phyloP scores from a whole-genome alignment of 345 rosid species.

The Pelargonium nanum region DNA sequence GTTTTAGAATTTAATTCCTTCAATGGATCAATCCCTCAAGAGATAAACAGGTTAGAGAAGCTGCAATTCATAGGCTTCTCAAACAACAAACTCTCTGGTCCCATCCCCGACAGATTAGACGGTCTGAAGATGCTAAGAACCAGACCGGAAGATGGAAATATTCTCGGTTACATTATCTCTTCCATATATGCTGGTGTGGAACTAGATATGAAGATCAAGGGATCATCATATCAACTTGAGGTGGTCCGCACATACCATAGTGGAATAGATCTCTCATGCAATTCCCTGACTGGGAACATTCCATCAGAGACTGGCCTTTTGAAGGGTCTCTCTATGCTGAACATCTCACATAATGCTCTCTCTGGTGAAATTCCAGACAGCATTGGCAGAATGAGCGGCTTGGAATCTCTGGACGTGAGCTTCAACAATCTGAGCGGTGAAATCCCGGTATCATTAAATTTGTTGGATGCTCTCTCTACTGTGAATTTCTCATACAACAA shows the following conservation, averaged over 20 bases:
- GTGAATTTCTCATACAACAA: constrained; percentile 13
- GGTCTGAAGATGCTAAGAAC: neutral
- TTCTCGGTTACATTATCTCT: neutral
- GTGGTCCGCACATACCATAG: constrained; percentile 7
- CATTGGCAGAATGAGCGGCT: constrained; percentile 11
- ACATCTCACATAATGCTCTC: constrained; percentile 10
- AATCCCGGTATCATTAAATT: constrained; percentile 9
- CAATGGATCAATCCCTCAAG: constrained; percentile 8
- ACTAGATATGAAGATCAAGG: constrained; percentile 8
- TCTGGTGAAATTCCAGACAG: constrained; percentile 4
- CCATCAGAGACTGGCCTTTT: constrained; percentile 7
- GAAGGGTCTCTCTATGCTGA: constrained; percentile 8
- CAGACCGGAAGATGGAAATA: neutral
- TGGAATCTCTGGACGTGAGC: constrained; percentile 15
- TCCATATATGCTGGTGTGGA: constrained; percentile 4
- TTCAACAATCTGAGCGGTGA: constrained; percentile 10
- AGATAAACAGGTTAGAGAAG: constrained; percentile 11
- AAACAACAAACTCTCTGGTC: constrained; percentile 9
- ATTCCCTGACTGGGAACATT: constrained; percentile 8
- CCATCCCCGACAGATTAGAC: constrained; percentile 4
- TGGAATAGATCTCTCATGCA: constrained; percentile 10
- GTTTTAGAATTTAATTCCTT: constrained; percentile 8
- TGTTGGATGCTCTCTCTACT: constrained; percentile 5
- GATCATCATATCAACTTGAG: neutral
- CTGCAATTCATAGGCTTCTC: constrained; percentile 13